These are phyloP conservation scores for Pseudogymnoascus verrucosus DNA, from an alignment of 2,329 filamentous ascomycete genomes.

Conservation along the genomic window DNA sequence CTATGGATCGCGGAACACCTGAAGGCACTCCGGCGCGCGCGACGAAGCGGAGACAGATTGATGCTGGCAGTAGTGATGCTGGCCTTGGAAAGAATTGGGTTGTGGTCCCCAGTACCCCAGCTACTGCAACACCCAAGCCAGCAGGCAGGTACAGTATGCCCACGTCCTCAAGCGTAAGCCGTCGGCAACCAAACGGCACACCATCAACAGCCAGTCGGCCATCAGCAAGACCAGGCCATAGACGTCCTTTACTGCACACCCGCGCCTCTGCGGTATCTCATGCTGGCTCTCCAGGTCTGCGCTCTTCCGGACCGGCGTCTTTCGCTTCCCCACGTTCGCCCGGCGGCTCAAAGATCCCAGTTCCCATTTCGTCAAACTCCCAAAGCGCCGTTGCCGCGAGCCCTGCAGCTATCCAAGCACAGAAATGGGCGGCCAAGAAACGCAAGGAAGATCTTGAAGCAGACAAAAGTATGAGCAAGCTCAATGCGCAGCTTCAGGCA, in stretches of 20 bases:
- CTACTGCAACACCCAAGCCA: constrained; percentile 4
- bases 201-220: constrained; percentile 20
- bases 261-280: constrained; percentile 38
- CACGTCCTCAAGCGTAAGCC: constrained; percentile 20
- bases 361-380: constrained; percentile 10
- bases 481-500: constrained; percentile 71
- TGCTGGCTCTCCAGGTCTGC: constrained; percentile 37
- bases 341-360: constrained; percentile 10
- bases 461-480: constrained; percentile 68
- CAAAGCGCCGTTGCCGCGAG: constrained; percentile 16
- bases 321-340: constrained; percentile 43
- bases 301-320: constrained; percentile 41
- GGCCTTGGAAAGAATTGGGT: constrained; percentile 65
- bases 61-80: constrained; percentile 36
- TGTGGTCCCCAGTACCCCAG: constrained; percentile 39
- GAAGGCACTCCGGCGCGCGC: constrained; percentile 33
- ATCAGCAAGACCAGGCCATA: constrained; percentile 24
- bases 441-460: constrained; percentile 67
- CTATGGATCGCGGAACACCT: constrained; percentile 32
- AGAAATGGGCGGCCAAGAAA: constrained; percentile 63
- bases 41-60: constrained; percentile 41
- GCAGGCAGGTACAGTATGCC: constrained; percentile 21
- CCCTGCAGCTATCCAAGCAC: constrained; percentile 53
- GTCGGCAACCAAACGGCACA: constrained; percentile 1
- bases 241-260: constrained; percentile 28